These are phyloP conservation scores for Sporothrix dimorphospora DNA, from an alignment of 2,329 filamentous ascomycete species.

Conservation along the genomic window DNA sequence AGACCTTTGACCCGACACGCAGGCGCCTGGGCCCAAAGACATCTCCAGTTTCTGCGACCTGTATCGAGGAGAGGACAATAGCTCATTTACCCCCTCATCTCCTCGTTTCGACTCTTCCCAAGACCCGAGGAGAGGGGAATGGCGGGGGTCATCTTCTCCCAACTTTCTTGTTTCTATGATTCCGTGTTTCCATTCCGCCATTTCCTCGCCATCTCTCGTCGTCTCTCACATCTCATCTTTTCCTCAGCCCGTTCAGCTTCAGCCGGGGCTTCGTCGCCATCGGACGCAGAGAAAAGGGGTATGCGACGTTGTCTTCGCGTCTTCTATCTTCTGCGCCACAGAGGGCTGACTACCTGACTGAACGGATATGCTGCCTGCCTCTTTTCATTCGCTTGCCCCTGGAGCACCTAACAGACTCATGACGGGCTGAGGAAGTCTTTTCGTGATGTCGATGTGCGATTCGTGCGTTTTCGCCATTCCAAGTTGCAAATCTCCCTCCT, in stretches of 20 bases:
- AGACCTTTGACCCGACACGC: not conserved
- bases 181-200: not conserved
- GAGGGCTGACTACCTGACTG: no score
- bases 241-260: not conserved
- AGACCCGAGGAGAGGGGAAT: not conserved
- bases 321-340: no score
- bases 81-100: not conserved
- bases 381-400: not conserved
- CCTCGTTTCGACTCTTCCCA: not conserved
- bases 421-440: not conserved
- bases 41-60: not conserved
- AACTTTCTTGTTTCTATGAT: not conserved
- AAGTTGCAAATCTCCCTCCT: no score
- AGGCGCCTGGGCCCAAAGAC: not conserved
- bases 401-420: not conserved
- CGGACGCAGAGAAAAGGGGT: not conserved
- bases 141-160: not conserved
- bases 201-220: not conserved
- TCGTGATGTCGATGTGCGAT: not conserved
- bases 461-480: not conserved
- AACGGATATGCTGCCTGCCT: no score
- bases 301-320: no score
- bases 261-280: not conserved
- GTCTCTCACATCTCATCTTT: not conserved
- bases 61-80: not conserved